Evolutionary conservation across 345 rosid species (phyloP).

Genomic region (Eucalyptus coolabah): DNA sequence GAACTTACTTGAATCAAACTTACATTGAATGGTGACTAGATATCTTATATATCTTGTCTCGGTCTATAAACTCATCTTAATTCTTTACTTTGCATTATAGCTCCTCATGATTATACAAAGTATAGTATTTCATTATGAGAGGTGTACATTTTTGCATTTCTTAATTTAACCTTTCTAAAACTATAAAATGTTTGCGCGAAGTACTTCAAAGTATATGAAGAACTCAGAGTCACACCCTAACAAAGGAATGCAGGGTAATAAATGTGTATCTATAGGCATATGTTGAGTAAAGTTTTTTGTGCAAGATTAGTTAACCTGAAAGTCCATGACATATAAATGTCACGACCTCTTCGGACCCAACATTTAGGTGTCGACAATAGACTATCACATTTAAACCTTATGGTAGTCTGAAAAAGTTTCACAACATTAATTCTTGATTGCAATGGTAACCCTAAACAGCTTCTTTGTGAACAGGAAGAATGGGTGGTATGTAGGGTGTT

Average conservation of each 20-base stretch:
- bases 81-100: not conserved
- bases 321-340: not conserved
- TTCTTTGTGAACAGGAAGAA: constrained; percentile 49
- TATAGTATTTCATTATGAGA: not conserved
- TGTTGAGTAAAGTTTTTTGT: not conserved
- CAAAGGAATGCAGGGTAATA: not conserved
- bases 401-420: not conserved
- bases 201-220: not conserved
- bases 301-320: not conserved
- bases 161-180: not conserved
- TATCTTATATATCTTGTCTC: not conserved
- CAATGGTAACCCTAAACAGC: not conserved
- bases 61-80: not conserved
- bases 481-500: constrained; percentile 93
- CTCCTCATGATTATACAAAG: not conserved
- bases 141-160: fast-evolving
- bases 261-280: not conserved
- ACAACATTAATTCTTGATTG: not conserved
- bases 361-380: too few relatives aligned
- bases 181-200: not conserved
- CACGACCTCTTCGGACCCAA: fast-evolving
- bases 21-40: not conserved
- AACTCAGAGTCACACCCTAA: not conserved
- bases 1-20: not conserved
- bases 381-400: not conserved